A percentile compares a stretch with the other conserved stretches of the same genome.
These are phyloP conservation scores for Irpex lacteus DNA, from an alignment of 1,284 basidiomycete species.

Conservation along the genomic window DNA sequence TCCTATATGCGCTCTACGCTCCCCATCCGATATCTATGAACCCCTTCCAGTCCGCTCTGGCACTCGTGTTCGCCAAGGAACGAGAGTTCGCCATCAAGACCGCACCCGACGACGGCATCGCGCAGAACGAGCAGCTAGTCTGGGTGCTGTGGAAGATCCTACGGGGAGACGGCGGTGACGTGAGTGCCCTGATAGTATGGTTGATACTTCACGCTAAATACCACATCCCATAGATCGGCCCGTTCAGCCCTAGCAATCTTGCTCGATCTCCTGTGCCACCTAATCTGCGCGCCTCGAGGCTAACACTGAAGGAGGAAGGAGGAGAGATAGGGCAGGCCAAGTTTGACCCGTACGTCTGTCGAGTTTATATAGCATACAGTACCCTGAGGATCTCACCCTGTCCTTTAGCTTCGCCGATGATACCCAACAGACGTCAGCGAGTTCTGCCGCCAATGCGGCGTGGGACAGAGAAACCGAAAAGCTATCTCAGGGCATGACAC, in stretches of 20 bases:
- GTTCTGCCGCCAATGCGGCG: constrained; percentile 25
- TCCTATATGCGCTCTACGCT: constrained; percentile 72
- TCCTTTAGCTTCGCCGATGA: constrained; percentile 33
- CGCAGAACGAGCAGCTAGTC: constrained; percentile 70
- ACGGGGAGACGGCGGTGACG: constrained; percentile 75
- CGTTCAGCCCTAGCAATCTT: constrained; percentile 69
- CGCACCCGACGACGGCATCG: constrained; percentile 47
- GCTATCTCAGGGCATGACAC: constrained; percentile 54
- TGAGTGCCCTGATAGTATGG: constrained; percentile 32
- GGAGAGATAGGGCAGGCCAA: constrained; percentile 42
- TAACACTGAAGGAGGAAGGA: constrained; percentile 59
- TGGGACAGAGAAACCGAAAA: constrained; percentile 37
- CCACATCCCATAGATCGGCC: constrained; percentile 53
- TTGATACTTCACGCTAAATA: background rate
- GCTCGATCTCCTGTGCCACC: constrained; percentile 67
- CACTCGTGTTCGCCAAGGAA: constrained; percentile 62
- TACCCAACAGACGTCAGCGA: background rate
- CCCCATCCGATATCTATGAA: constrained; percentile 74
- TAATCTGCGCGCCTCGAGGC: constrained; percentile 65
- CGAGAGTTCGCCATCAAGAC: constrained; percentile 53
- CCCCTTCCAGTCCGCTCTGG: constrained; percentile 70
- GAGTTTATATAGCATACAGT: background rate
- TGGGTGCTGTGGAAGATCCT: constrained; percentile 84
- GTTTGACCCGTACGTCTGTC: constrained; percentile 28
- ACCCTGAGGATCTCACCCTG: background rate